phyloP scores from a whole-genome alignment of 2,329 filamentous ascomycete species.

The Verticillium dahliae region DNA sequence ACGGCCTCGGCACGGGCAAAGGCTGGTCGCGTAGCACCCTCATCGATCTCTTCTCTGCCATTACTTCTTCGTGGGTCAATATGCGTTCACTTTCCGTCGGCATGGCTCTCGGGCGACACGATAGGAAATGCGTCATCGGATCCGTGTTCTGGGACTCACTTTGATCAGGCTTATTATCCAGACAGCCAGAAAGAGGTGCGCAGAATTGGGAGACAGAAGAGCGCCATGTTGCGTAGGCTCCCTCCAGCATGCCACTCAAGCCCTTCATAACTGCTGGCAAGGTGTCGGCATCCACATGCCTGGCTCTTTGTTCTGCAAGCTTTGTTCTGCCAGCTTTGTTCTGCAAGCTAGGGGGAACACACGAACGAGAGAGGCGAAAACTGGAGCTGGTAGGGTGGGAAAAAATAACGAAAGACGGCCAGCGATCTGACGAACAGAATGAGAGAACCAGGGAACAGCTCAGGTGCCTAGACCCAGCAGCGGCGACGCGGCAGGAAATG shows the following conservation, averaged over 20 bases:
- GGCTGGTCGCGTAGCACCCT: slow-evolving; percentile 24
- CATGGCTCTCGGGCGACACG: neutral
- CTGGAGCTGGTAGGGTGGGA: neutral
- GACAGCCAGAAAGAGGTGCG: slow-evolving; percentile 28
- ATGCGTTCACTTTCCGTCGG: neutral
- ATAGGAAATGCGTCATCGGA: neutral
- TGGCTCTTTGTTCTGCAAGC: neutral
- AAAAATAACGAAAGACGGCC: slow-evolving; percentile 8
- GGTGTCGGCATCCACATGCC: slow-evolving; percentile 8
- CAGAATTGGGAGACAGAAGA: slow-evolving; percentile 39
- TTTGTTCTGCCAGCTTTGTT: no score
- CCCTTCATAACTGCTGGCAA: slow-evolving; percentile 26
- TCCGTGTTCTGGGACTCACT: slow-evolving; percentile 21
- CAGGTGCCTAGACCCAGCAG: neutral
- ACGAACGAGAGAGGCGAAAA: neutral
- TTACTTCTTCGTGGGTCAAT: neutral
- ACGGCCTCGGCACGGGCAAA: slow-evolving; percentile 19
- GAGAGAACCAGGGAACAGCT: slow-evolving; percentile 1
- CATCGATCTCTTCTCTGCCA: slow-evolving; percentile 16
- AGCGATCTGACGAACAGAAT: slow-evolving; percentile 9
- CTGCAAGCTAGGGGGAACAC: neutral
- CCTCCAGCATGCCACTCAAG: slow-evolving; percentile 33
- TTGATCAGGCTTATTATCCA: slow-evolving; percentile 30
- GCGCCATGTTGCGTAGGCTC: slow-evolving; percentile 39
- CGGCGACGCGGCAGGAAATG: neutral